Evolutionary conservation across 345 rosid genomes (phyloP), one percentile per base, ranked within the genome.

Genomic region (Eucalyptus regnans): DNA sequence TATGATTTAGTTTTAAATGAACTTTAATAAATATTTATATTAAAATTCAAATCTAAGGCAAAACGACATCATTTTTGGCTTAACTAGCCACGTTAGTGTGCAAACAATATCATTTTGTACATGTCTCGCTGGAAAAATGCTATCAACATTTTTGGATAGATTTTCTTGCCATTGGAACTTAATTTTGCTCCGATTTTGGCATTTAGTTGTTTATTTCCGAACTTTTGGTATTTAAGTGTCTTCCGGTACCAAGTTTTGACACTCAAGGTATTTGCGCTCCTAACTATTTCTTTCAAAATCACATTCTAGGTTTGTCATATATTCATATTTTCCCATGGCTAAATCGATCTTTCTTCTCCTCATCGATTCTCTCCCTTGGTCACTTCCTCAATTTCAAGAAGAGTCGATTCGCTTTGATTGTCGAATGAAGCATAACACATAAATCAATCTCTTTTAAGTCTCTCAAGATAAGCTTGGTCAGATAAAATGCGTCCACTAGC

Each of bases 221-320:
- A 50, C 7, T 52, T 18, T 18, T 52, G 56, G 3, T 9, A 52
- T 52, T 52, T 50, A 37, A 52, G 56, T 52, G 23, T 3, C 1
- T 52, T 52, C 23, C 1, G 0, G 2, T 52, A 4, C 0, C 0
- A 52, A 52, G 9, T 18, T 52, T 52, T 52, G 56, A 52, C 56
- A 52, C 4, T 52, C 0, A 1, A 7, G 0, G 0, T 52, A 0
- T 52, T 52, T 52, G 23, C 0, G 0, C 56, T 52, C 1, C 1
- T 27, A 60, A 25, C 1, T 2, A 60, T 27, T 25, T 0, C 68
- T 60, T 58, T 7, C 3, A 58, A 60, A 11, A 60, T 60, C n/a
- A 27, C 1, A 3, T 2, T 60, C 31, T 27, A 60, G 31, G 25
- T 60, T 27, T 16, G 0, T 60, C 68, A 27, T 11, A 27, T 60